These are phyloP conservation scores for Colletotrichum noveboracense DNA, from an alignment of 2,329 filamentous ascomycete species.

Conservation along the genomic window DNA sequence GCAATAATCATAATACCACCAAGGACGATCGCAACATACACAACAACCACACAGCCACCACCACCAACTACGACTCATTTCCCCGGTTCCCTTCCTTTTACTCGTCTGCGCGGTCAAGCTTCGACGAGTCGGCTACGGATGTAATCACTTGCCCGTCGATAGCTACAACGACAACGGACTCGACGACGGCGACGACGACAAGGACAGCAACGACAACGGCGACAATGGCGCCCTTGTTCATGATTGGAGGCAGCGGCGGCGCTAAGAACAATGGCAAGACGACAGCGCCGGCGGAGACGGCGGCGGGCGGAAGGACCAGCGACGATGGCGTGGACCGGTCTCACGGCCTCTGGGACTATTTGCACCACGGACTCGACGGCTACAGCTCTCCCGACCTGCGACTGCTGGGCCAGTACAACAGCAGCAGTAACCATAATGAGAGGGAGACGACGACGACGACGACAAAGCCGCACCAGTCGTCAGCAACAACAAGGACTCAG, in stretches of 20 bases:
- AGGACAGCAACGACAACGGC: neutral
- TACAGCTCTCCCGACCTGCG: constrained; percentile 13
- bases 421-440: neutral
- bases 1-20: neutral
- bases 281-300: neutral
- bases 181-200: neutral
- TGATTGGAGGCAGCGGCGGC: neutral
- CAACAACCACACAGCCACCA: neutral
- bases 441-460: neutral
- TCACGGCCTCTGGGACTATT: constrained; percentile 15
- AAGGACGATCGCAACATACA: neutral
- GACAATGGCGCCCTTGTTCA: constrained; percentile 16
- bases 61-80: neutral
- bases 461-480: neutral
- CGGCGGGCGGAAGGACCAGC: neutral
- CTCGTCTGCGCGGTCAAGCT: constrained; percentile 2
- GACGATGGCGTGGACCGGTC: constrained; percentile 13
- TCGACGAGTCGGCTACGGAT: neutral
- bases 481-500: neutral
- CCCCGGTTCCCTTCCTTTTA: neutral
- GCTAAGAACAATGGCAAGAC: constrained; percentile 1
- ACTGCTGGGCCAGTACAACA: neutral
- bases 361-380: constrained; percentile 19
- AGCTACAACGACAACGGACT: neutral
- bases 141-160: neutral